Percentiles rank a stretch among this genome's conserved stretches.
Evolutionary conservation across 768 basidiomycete genomes (phyloP).

Genomic region (Pisolithus albus): DNA sequence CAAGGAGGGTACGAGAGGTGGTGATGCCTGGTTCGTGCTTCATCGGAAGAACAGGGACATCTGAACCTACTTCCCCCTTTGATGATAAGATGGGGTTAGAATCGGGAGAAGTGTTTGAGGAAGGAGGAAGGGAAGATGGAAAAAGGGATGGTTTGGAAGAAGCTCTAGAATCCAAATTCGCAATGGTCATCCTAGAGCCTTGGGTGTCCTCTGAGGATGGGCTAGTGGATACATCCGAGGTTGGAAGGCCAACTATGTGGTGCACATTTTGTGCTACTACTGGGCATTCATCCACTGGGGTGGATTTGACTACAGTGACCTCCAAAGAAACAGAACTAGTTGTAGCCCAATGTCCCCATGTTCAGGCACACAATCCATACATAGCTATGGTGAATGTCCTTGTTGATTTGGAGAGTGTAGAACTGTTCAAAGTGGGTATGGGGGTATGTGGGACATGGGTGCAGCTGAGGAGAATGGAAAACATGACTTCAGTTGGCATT

Average conservation of each 20-base stretch:
- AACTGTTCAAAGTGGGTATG: conserved; percentile 21
- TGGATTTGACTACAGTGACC: too few relatives aligned
- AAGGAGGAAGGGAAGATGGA: conserved; percentile 1
- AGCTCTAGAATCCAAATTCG: conserved; percentile 36
- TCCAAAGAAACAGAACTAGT: too few relatives aligned
- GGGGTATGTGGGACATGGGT: conserved; percentile 33
- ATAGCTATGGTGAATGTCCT: conserved; percentile 24
- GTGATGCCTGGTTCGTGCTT: conserved; percentile 2
- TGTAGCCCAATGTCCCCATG: not conserved
- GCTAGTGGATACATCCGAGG: conserved; percentile 25
- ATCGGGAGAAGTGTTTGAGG: conserved; percentile 20
- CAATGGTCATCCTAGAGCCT: conserved; percentile 44
- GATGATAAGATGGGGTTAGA: too few relatives aligned
- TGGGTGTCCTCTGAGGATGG: conserved; percentile 35
- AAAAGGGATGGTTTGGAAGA: conserved; percentile 31
- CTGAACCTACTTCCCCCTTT: too few relatives aligned
- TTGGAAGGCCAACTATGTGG: conserved; percentile 28
- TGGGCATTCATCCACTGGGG: too few relatives aligned
- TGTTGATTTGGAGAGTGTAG: conserved; percentile 14
- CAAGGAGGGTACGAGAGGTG: conserved; percentile 48
- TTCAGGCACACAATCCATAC: conserved; percentile 33
- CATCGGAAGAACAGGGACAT: too few relatives aligned
- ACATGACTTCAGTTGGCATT: not conserved
- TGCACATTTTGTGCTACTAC: too few relatives aligned
- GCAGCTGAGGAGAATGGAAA: conserved; percentile 19